Conservation (phyloP, 164 flowering plant genomes). For the Aristolochia californica region DNA sequence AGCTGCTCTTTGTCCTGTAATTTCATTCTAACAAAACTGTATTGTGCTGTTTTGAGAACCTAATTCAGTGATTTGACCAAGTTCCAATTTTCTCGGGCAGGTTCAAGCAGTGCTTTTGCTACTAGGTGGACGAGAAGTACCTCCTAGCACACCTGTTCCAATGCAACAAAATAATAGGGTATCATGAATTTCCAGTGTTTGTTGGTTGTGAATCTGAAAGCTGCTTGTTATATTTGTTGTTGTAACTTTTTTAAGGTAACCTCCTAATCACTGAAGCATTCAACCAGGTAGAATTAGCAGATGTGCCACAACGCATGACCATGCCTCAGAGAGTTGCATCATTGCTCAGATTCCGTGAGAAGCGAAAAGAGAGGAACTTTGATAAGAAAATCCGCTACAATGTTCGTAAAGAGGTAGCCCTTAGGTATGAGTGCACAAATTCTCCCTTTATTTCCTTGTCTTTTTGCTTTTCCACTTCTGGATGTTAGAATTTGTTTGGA, state of each 20-base stretch:
- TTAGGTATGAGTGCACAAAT: slow-evolving; percentile 4
- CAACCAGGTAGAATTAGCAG: slow-evolving; percentile 9
- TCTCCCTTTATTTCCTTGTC: too few species aligned
- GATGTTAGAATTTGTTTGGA: too few species aligned
- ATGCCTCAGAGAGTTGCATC: slow-evolving; percentile 13
- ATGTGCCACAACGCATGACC: slow-evolving; percentile 11
- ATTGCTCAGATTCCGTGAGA: slow-evolving; percentile 16
- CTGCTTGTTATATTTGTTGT: not conserved
- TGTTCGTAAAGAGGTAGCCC: slow-evolving; percentile 17
- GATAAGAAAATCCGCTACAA: slow-evolving; percentile 13
- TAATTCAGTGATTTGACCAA: not conserved
- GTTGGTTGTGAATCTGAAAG: not conserved
- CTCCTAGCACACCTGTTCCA: slow-evolving; percentile 17
- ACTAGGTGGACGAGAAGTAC: slow-evolving; percentile 55
- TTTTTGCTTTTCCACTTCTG: too few species aligned
- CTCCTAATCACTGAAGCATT: slow-evolving; percentile 4
- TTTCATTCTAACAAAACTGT: too few species aligned
- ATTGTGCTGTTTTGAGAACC: not conserved
- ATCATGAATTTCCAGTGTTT: slow-evolving; percentile 7
- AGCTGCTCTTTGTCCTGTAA: too few species aligned
- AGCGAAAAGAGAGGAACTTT: slow-evolving; percentile 15
- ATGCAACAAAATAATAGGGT: slow-evolving; percentile 36
- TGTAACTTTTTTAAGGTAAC: not conserved
- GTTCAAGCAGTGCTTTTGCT: slow-evolving; percentile 62
- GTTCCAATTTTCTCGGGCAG: slow-evolving; percentile 18